Evolutionary conservation across 768 basidiomycete genomes (phyloP).

Genomic region (Tulasnella sp.): DNA sequence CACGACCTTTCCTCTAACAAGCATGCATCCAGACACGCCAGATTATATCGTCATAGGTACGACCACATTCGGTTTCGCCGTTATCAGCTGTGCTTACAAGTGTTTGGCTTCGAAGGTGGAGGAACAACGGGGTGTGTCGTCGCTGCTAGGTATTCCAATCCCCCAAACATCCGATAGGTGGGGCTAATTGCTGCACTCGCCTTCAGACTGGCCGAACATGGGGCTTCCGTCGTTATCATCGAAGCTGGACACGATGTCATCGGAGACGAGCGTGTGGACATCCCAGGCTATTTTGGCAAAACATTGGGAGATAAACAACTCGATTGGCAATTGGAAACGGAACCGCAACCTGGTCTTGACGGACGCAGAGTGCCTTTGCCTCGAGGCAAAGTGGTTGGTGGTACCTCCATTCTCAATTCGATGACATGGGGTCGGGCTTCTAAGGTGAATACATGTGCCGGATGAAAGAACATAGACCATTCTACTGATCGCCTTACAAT

Average conservation of each 20-base stretch:
- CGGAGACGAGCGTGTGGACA: slow-evolving; percentile 11
- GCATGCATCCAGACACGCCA: background rate
- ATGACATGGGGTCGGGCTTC: slow-evolving; percentile 18
- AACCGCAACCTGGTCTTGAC: background rate
- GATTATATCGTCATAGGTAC: slow-evolving; percentile 13
- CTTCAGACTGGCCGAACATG: slow-evolving; percentile 5
- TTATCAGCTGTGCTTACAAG: no score
- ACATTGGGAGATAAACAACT: background rate
- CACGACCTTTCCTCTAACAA: no score
- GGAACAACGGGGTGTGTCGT: slow-evolving; percentile 11
- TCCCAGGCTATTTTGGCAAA: slow-evolving; percentile 10
- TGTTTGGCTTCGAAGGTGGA: slow-evolving; percentile 3
- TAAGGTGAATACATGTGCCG: slow-evolving; percentile 1
- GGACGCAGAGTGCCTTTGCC: background rate
- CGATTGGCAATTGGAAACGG: slow-evolving; percentile 5
- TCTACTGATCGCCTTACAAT: no score
- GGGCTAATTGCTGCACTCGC: background rate
- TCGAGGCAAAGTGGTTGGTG: slow-evolving; percentile 17
- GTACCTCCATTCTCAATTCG: slow-evolving; percentile 14
- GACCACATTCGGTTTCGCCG: no score
- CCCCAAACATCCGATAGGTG: background rate
- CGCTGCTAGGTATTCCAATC: background rate
- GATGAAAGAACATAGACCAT: no score
- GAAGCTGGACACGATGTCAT: slow-evolving; percentile 6
- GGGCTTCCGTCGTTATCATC: slow-evolving; percentile 1